Conservation (phyloP, 176 grass and related monocot species). For the Ensete ventricosum region DNA sequence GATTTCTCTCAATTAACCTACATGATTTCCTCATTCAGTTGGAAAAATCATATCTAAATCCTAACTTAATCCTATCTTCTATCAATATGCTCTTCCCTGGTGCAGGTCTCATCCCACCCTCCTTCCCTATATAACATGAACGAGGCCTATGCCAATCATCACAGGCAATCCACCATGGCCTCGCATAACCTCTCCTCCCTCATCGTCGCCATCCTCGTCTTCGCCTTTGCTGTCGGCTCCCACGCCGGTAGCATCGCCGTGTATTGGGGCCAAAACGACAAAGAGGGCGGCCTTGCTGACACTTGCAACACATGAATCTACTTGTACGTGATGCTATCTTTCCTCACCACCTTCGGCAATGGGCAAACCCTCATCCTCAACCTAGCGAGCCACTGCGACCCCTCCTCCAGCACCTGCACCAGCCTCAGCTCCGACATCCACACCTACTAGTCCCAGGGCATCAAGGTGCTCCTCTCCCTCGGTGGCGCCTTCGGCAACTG, state of each 20-base stretch:
- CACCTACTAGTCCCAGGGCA: conserved; percentile 26
- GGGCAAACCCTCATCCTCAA: conserved; percentile 38
- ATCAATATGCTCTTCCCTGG: too few species aligned
- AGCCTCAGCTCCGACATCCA: conserved; percentile 33
- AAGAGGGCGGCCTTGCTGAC: conserved; percentile 44
- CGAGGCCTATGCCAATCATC: too few species aligned
- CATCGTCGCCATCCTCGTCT: conserved; percentile 30
- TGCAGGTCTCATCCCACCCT: neutral
- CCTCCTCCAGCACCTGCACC: conserved; percentile 24
- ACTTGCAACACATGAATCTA: conserved; percentile 49
- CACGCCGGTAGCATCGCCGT: conserved; percentile 50
- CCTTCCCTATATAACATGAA: neutral
- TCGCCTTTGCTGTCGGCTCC: conserved; percentile 17
- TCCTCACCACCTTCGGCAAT: conserved; percentile 62
- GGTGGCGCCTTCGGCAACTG: conserved; percentile 47
- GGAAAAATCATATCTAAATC: too few species aligned
- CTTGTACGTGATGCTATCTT: conserved; percentile 29
- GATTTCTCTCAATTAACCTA: too few species aligned
- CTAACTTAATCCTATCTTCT: too few species aligned
- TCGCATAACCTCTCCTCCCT: neutral
- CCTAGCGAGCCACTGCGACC: conserved; percentile 46
- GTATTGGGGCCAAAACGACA: conserved; percentile 63
- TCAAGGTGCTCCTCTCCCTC: conserved; percentile 68
- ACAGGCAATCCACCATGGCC: neutral
- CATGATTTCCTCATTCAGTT: too few species aligned